These are phyloP conservation scores for Rhodotorula paludigena DNA, from an alignment of 768 basidiomycete genomes.

Conservation along the genomic window DNA sequence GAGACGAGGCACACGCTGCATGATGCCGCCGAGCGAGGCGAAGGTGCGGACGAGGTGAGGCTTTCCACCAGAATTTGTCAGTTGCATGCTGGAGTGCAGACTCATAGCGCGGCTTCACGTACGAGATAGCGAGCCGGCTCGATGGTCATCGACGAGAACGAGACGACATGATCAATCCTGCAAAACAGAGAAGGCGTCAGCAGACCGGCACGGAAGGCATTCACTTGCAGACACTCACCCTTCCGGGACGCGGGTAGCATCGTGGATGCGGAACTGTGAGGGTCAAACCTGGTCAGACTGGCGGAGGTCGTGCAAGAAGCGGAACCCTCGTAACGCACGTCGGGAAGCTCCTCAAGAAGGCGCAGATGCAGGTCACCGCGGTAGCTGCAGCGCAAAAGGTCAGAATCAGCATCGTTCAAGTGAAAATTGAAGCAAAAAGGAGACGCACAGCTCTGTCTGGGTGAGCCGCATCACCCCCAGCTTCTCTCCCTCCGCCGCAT, in stretches of 20 bases:
- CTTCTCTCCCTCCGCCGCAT: conserved; percentile 31
- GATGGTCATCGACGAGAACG: conserved; percentile 48
- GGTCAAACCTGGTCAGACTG: background rate
- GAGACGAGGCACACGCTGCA: conserved; percentile 40
- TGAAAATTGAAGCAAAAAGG: background rate
- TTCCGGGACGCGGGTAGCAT: background rate
- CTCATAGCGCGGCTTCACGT: background rate
- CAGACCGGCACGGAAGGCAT: conserved; percentile 9
- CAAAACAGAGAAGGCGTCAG: background rate
- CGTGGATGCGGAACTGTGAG: conserved; percentile 29
- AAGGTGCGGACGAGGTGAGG: conserved; percentile 41
- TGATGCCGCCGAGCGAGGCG: conserved; percentile 33
- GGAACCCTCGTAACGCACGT: conserved; percentile 43
- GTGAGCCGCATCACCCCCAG: conserved; percentile 43
- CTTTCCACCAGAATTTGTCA: no score
- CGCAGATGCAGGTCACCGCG: conserved; percentile 43
- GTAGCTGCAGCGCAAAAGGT: background rate
- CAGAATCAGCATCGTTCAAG: background rate
- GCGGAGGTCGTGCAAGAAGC: no score
- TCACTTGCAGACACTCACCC: conserved; percentile 6
- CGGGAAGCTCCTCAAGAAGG: conserved; percentile 46
- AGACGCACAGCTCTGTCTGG: conserved; percentile 47
- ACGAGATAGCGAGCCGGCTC: conserved; percentile 43
- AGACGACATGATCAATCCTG: conserved; percentile 42
- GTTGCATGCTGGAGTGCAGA: no score